A percentile compares a stretch with the other conserved stretches of the same genome.
These are phyloP conservation scores for Lathyrus tuberosus DNA, from an alignment of 306 rosid genomes.

Conservation along the genomic window DNA sequence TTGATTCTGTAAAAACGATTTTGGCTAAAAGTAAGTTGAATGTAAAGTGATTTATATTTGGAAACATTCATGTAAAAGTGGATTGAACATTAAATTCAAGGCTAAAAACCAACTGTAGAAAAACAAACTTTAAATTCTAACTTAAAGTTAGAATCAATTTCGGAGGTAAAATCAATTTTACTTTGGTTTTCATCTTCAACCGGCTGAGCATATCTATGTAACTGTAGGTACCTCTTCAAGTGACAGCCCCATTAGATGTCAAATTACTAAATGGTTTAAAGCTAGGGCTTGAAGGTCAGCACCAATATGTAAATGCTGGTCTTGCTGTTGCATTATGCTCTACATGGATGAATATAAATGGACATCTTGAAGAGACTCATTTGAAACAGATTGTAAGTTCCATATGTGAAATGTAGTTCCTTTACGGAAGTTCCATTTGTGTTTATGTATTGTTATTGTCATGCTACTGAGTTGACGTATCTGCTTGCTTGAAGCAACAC, in stretches of 20 bases:
- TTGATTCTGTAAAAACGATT: not conserved
- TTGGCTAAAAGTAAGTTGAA: not conserved
- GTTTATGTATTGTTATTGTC: constrained; percentile 21
- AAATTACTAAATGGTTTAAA: constrained; percentile 65
- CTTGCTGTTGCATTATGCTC: constrained; percentile 86
- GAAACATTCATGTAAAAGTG: not conserved
- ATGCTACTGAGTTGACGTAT: constrained; percentile 34
- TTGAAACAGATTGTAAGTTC: constrained; percentile 66
- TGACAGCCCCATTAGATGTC: constrained; percentile 65
- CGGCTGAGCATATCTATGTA: constrained; percentile 39
- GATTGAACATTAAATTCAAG: not conserved
- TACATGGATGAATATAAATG: constrained; percentile 83
- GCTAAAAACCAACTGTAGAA: not conserved
- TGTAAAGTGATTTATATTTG: not conserved
- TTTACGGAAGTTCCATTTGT: constrained; percentile 19
- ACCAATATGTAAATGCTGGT: constrained; percentile 91
- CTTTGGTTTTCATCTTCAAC: constrained; percentile 25
- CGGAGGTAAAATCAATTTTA: not conserved
- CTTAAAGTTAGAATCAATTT: not conserved
- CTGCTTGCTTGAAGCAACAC: constrained; percentile 50
- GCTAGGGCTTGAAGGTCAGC: constrained; percentile 96
- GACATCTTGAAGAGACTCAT: constrained; percentile 52
- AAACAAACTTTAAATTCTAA: not conserved
- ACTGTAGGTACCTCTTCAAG: constrained; percentile 73
- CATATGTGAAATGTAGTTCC: constrained; percentile 33